Conservation (phyloP, 2,329 filamentous ascomycete genomes). For the Hypoxylon sp. region DNA sequence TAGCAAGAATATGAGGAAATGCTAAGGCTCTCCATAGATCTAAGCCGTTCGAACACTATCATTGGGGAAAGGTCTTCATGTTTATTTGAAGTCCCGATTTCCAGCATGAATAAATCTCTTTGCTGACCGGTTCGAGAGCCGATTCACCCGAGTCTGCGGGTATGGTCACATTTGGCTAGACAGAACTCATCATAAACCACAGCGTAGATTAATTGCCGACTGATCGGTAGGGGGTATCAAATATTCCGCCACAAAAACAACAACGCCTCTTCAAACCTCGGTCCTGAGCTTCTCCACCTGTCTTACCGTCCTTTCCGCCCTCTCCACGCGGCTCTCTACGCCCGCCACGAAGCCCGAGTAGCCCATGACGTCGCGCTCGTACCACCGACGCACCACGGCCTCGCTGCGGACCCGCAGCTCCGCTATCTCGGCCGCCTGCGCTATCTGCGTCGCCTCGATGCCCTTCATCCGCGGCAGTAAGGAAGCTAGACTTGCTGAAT, state of each 20-base stretch:
- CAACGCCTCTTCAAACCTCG: conserved; percentile 51
- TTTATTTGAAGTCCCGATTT: background rate
- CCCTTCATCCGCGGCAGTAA: conserved; percentile 72
- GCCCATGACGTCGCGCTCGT: conserved; percentile 76
- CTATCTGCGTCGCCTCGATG: conserved; percentile 69
- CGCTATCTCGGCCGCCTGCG: conserved; percentile 71
- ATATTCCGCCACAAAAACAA: background rate
- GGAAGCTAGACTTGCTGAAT: conserved; percentile 67
- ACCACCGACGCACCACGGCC: conserved; percentile 74
- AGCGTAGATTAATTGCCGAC: background rate
- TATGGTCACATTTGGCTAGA: background rate
- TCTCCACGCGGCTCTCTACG: conserved; percentile 74
- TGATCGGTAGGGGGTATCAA: background rate
- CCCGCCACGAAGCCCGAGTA: conserved; percentile 77
- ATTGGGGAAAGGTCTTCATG: background rate
- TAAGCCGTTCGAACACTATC: background rate
- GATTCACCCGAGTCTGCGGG: background rate
- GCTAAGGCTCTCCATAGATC: background rate
- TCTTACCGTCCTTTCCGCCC: conserved; percentile 73
- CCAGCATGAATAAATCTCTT: background rate
- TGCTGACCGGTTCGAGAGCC: background rate
- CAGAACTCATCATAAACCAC: too few species aligned
- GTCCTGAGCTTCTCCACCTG: conserved; percentile 71
- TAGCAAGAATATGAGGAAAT: background rate
- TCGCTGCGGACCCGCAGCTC: conserved; percentile 74